phyloP scores from a whole-genome alignment of 306 rosid species.

The Styphnolobium japonicum region DNA sequence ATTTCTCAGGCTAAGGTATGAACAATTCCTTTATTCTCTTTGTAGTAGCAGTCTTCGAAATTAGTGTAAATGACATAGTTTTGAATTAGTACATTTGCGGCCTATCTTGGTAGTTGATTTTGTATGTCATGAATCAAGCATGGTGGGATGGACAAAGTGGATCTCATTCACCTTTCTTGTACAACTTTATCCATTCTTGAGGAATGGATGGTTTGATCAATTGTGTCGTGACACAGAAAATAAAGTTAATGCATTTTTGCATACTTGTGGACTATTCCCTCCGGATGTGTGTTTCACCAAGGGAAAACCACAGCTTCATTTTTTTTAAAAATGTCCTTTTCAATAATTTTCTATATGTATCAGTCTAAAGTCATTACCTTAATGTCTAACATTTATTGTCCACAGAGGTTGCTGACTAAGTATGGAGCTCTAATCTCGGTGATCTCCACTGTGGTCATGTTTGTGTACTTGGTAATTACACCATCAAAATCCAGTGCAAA shows the following conservation, averaged over 20 bases:
- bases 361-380: not conserved
- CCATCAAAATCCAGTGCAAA: slow-evolving; percentile 85
- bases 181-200: not conserved
- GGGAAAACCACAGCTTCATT: not conserved
- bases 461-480: slow-evolving; percentile 62
- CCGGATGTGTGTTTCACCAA: not conserved
- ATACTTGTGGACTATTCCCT: not conserved
- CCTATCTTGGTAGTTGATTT: slow-evolving; percentile 3
- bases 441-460: slow-evolving; percentile 62
- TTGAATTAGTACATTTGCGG: not conserved
- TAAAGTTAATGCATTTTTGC: not conserved
- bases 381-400: slow-evolving; percentile 22
- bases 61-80: slow-evolving; percentile 5
- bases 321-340: not conserved
- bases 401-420: slow-evolving; percentile 83
- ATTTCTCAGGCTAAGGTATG: slow-evolving; percentile 84
- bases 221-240: not conserved
- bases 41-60: not conserved
- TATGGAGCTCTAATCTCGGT: slow-evolving; percentile 89
- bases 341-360: not conserved
- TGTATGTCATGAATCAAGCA: slow-evolving; percentile 8
- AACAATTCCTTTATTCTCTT: not conserved
- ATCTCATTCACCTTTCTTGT: slow-evolving; percentile 2
- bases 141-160: not conserved
- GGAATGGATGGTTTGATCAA: slow-evolving; percentile 1